A percentile compares a stretch with the other conserved stretches of the same genome.
Conservation (phyloP, 2,329 filamentous ascomycete genomes). For the Endoconidiophora laricicola region DNA sequence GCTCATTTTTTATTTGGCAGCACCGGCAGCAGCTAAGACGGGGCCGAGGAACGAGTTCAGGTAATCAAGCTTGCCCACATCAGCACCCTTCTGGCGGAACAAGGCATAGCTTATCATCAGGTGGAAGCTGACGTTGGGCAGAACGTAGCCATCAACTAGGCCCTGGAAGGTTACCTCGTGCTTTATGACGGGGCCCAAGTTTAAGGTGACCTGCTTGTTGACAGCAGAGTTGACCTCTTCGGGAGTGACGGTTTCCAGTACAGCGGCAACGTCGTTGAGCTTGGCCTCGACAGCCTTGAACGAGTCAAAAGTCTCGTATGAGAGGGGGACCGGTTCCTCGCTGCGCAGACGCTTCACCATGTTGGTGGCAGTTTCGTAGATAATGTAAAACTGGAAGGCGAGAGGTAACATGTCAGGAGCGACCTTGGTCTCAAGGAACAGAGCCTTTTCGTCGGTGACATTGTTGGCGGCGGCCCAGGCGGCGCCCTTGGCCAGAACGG, state of each 20-base stretch:
- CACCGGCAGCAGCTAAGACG: slow-evolving; percentile 5
- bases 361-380: not conserved
- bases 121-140: slow-evolving; percentile 49
- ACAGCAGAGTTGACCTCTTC: slow-evolving; percentile 19
- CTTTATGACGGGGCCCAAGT: slow-evolving; percentile 16
- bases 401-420: slow-evolving; percentile 23
- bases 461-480: not conserved
- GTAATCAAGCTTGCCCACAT: slow-evolving; percentile 41
- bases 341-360: slow-evolving; percentile 4
- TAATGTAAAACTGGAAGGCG: slow-evolving; percentile 18
- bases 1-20: too few relatives aligned
- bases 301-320: not conserved
- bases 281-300: slow-evolving; percentile 1
- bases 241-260: slow-evolving; percentile 3
- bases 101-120: slow-evolving; percentile 38
- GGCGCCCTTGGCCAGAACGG: slow-evolving; percentile 7
- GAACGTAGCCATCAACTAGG: slow-evolving; percentile 22
- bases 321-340: not conserved
- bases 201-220: slow-evolving; percentile 18
- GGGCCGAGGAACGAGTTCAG: slow-evolving; percentile 7
- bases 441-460: not conserved
- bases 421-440: slow-evolving; percentile 15
- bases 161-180: slow-evolving; percentile 12
- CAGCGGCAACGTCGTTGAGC: slow-evolving; percentile 1
- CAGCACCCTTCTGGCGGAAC: slow-evolving; percentile 37